These are phyloP conservation scores for Monilinia polystroma DNA, from an alignment of 2,329 filamentous ascomycete genomes.

Conservation along the genomic window DNA sequence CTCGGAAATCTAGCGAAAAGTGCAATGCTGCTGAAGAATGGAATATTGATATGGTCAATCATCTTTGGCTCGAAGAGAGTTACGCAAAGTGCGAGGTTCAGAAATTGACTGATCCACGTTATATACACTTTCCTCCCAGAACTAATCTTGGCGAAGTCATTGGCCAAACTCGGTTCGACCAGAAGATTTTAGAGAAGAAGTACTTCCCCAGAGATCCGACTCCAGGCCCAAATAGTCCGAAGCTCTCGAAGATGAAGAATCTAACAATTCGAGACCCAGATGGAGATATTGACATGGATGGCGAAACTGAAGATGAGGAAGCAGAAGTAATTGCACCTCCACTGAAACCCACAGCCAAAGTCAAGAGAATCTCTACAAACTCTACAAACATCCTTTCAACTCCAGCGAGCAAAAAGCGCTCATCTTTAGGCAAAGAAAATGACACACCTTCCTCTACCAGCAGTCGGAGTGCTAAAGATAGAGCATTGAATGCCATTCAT, in stretches of 20 bases:
- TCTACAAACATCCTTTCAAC: conserved; percentile 47
- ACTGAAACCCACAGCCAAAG: conserved; percentile 22
- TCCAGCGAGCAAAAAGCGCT: conserved; percentile 47
- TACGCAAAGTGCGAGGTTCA: conserved; percentile 85
- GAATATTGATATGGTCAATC: conserved; percentile 87
- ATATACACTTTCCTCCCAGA: conserved; percentile 80
- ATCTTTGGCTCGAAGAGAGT: conserved; percentile 96
- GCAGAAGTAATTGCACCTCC: conserved; percentile 31
- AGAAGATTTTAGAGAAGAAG: conserved; percentile 57
- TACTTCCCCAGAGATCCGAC: conserved; percentile 56
- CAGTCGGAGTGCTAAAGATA: conserved; percentile 83
- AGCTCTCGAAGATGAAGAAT: conserved; percentile 48
- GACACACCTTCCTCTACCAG: conserved; percentile 74
- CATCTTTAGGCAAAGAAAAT: conserved; percentile 73
- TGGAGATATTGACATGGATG: conserved; percentile 37
- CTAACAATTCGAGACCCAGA: conserved; percentile 41
- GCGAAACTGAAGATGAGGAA: conserved; percentile 20
- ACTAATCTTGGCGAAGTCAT: conserved; percentile 94
- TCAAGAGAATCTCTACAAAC: conserved; percentile 17
- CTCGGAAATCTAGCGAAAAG: conserved; percentile 86
- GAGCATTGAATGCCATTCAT: conserved; percentile 75
- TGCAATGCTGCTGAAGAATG: conserved; percentile 89
- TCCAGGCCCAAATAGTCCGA: conserved; percentile 46
- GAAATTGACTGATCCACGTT: conserved; percentile 69
- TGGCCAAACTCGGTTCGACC: conserved; percentile 80